Base-by-base conservation (phyloP, 2,329 filamentous ascomycete genomes). In the Zymoseptoria pseudotritici region DNA sequence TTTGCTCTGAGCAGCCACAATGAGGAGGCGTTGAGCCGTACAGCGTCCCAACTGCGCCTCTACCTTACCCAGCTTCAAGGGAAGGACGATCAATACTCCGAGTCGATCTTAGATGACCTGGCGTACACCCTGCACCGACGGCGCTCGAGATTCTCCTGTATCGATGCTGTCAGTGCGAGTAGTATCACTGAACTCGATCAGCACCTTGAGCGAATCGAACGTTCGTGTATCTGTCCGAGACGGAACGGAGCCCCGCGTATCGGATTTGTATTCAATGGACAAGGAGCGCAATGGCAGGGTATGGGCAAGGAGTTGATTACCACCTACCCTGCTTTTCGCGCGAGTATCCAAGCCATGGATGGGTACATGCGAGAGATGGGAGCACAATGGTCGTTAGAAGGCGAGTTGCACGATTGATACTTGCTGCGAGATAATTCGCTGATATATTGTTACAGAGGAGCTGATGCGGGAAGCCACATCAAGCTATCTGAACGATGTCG, bases 271-370 rank as follows among this genome's bases (percentile, higher is more conserved):
- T 61, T 63, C 29, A 59, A 55, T 56, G 61, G 63, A 21, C 63
- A 64, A 56, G 63, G 61, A 19, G 58, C 61, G 20, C 61, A 63
- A 55, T 65, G 61, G 61, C 50, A 58, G 2, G 50, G 52, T 5
- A 65, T 65, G 63, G 61, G 63, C 20, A 53, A n/a, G 17, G 59
- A 64, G 55, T 49, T 64, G n/a, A 42, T 55, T n/a, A 46, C 49
- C 20, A 36, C 31, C 17, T 57, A 50, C 22, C 22, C 22, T 3
- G 22, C 22, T 24, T 24, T 24, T 24, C 22, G 22, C 22, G 22
- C 22, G 22, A 24, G 22, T 5, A 24, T 24, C 22, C 22, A 24
- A 5, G 22, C 22, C 22, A 24, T 24, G 22, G 22, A 24, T 24
- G 22, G 22, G 22, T 24, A 24, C 4, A 24, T 24, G 22, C 22